These are phyloP conservation scores for Gypsophila paniculata DNA, from an alignment of 179 eudicot genomes.

Conservation along the genomic window DNA sequence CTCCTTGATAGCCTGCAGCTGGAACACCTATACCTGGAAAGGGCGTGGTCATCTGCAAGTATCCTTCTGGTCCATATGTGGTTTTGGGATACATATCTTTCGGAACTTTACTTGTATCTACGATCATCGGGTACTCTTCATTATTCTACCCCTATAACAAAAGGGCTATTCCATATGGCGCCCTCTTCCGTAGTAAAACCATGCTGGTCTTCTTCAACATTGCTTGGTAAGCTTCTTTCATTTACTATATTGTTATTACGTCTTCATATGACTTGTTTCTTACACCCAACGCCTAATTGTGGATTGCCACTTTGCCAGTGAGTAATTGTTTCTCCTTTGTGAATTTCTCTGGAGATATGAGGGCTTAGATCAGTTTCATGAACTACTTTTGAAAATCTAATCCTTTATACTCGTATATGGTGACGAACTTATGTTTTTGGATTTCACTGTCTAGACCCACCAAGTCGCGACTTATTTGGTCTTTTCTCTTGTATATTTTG, in stretches of 20 bases:
- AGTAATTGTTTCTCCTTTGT: no score
- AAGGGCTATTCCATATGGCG: conserved; percentile 57
- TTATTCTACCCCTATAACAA: conserved; percentile 65
- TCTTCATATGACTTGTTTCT: no score
- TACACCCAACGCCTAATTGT: no score
- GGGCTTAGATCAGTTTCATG: no score
- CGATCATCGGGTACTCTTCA: conserved; percentile 50
- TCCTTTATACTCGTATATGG: no score
- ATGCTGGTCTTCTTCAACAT: conserved; percentile 64
- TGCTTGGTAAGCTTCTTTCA: conserved; percentile 50
- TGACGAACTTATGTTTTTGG: no score
- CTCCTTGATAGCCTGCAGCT: conserved; percentile 54
- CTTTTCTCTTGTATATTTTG: no score
- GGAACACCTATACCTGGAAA: conserved; percentile 69
- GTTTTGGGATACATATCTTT: conserved; percentile 58
- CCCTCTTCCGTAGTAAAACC: conserved; percentile 56
- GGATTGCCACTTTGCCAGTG: no score
- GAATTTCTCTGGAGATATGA: no score
- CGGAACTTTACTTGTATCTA: conserved; percentile 42
- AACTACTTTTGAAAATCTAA: no score
- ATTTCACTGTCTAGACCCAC: no score
- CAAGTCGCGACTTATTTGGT: no score
- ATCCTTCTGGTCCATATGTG: conserved; percentile 64
- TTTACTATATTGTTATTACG: not conserved
- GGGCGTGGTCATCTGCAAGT: conserved; percentile 69